Evolutionary conservation across 345 rosid genomes (phyloP).

Genomic region (Camelina sativa): DNA sequence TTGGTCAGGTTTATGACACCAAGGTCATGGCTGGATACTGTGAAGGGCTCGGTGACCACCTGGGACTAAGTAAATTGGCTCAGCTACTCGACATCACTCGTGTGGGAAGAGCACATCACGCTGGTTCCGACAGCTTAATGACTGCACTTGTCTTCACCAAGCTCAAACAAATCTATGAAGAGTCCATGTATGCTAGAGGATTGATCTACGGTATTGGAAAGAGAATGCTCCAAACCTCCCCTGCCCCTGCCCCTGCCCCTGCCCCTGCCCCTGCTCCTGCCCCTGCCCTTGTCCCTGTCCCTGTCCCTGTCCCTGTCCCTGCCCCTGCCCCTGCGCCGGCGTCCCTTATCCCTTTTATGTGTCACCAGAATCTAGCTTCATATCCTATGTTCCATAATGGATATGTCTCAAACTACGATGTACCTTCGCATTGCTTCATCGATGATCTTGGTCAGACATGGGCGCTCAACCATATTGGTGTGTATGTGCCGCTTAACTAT

Average conservation of each 20-base stretch:
- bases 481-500: constrained; percentile 10
- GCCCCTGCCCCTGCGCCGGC: background rate
- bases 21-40: constrained; percentile 43
- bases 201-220: constrained; percentile 39
- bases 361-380: constrained; percentile 33
- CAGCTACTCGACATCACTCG: constrained; percentile 29
- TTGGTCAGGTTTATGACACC: constrained; percentile 41
- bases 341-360: background rate
- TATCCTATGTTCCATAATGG: constrained; percentile 28
- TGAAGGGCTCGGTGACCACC: constrained; percentile 34
- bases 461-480: background rate
- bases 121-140: constrained; percentile 44
- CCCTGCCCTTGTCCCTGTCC: background rate
- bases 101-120: constrained; percentile 39
- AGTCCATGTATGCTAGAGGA: constrained; percentile 36
- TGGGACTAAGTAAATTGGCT: constrained; percentile 37
- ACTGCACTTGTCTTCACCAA: constrained; percentile 38
- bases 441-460: no score
- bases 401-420: constrained; percentile 31
- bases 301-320: background rate
- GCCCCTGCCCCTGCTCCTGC: background rate
- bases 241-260: background rate
- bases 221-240: background rate
- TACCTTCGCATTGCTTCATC: no score
- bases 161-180: constrained; percentile 23